Conservation (phyloP, 2,329 filamentous ascomycete species). For the Pyrenochaeta sp. region DNA sequence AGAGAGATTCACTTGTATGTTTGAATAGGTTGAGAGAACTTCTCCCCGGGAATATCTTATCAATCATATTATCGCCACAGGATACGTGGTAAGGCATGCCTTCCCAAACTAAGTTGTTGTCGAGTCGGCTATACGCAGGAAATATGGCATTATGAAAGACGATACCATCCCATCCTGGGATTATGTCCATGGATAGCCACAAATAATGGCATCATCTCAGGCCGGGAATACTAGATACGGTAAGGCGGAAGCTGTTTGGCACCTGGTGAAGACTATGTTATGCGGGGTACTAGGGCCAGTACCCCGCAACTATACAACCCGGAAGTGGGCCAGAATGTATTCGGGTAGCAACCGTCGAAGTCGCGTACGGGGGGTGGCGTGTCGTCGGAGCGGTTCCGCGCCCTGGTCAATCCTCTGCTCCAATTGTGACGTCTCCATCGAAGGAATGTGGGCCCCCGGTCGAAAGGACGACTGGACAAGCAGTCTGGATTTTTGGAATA, state of each 20-base stretch:
- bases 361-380: conserved; percentile 17
- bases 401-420: not conserved
- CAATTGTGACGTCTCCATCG: conserved; percentile 12
- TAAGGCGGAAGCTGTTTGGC: conserved; percentile 8
- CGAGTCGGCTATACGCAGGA: too few relatives aligned
- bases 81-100: too few relatives aligned
- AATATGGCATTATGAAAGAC: too few relatives aligned
- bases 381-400: conserved; percentile 15
- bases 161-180: too few relatives aligned
- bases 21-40: too few relatives aligned
- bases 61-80: too few relatives aligned
- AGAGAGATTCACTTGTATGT: too few relatives aligned
- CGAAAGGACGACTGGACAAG: conserved; percentile 14
- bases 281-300: conserved; percentile 26
- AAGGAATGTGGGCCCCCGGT: conserved; percentile 12
- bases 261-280: conserved; percentile 6
- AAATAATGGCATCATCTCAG: conserved; percentile 2
- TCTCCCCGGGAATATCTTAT: too few relatives aligned
- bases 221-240: conserved; percentile 16
- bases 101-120: too few relatives aligned
- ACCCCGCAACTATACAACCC: conserved; percentile 29
- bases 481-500: not conserved
- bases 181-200: not conserved
- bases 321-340: conserved; percentile 12
- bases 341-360: conserved; percentile 18